Evolutionary conservation across 805 yeast species (phyloP).

Genomic region (Candida maris): DNA sequence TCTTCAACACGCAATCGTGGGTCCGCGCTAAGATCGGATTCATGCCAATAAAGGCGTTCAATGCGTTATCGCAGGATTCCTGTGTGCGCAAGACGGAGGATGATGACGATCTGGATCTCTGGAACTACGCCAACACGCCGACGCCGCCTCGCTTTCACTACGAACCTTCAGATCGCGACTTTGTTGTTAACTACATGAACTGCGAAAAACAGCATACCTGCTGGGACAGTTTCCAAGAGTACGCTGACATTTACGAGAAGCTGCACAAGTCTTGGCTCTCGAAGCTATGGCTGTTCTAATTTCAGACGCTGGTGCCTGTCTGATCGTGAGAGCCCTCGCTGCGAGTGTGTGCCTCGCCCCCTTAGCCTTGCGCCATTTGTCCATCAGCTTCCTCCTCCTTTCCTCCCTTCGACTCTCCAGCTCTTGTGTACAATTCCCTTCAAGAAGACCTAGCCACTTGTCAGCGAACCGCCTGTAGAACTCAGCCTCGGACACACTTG

Average conservation of each 20-base stretch:
- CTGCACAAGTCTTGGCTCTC: conserved; percentile 33
- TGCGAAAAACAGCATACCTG: conserved; percentile 37
- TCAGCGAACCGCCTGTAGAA: no score
- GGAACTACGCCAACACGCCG: conserved; percentile 14
- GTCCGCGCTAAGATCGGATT: conserved; percentile 38
- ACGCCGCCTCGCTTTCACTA: conserved; percentile 30
- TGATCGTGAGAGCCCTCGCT: no score
- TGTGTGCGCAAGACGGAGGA: conserved; percentile 32
- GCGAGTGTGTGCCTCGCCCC: no score
- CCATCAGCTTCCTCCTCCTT: no score
- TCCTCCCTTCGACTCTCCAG: no score
- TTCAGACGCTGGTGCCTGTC: no score
- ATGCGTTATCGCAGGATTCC: conserved; percentile 36
- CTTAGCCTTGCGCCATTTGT: no score
- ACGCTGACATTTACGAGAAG: conserved; percentile 28
- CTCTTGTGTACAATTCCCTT: no score
- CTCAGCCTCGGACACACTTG: no score
- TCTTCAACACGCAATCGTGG: conserved; percentile 36
- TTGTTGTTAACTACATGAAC: conserved; percentile 37
- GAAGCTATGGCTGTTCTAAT: conserved; percentile 16
- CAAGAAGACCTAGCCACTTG: no score
- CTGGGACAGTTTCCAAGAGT: conserved; percentile 39
- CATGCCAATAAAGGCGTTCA: conserved; percentile 36
- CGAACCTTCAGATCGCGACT: conserved; percentile 35
- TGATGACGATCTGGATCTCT: conserved; percentile 20